Base-by-base conservation (phyloP, 306 rosid species). In the Mimosa pudica region DNA sequence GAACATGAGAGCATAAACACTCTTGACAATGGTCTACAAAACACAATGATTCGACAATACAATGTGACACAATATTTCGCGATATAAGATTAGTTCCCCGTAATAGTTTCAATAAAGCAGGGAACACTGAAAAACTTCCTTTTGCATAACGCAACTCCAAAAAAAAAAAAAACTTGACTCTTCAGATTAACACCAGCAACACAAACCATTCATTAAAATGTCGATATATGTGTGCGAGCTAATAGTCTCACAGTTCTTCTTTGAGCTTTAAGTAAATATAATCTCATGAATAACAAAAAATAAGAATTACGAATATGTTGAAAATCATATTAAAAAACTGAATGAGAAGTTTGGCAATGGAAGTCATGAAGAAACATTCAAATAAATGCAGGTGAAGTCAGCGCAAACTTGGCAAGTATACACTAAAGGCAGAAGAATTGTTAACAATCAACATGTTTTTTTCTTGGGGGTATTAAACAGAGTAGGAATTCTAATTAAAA, bases 21-120 rank as follows among this genome's bases (percentile, higher is more conserved):
- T 57, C 63, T 70, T 76, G 49, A 61, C 76, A 68, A 86, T 18
- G 10, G 73, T 36, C 54, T 69, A 12, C 13, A 45, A 20, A 18
- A 20, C 9, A 41, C 5, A 36, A 73, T 64, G 48, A 71, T 18
- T 52, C 64, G 35, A 35, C 71, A 41, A 52, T 30, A 71, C 52
- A 18, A 4, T 55, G 55, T 17, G n/a, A 58, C 38, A 79, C 48
- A 60, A 58, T 79, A 38, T 52, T 72, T 71, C 45, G 30, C 30
- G 30, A 24, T 24, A 24, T 24, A 24, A 24, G 7, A 24, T 6
- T 16, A 17, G 60, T 11, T 51, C 18, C 55, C 55, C 55, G 4
- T 51, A 51, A 51, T 49, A 49, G 55, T 13, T 51, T 51, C 55
- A 51, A 13, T 12, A 4, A 4, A 51, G n/a, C 55, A 51, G 0